A percentile compares a stretch with the other conserved stretches of the same genome.
Conservation (phyloP, 129 eudicot species). For the Deinandra increscens region DNA sequence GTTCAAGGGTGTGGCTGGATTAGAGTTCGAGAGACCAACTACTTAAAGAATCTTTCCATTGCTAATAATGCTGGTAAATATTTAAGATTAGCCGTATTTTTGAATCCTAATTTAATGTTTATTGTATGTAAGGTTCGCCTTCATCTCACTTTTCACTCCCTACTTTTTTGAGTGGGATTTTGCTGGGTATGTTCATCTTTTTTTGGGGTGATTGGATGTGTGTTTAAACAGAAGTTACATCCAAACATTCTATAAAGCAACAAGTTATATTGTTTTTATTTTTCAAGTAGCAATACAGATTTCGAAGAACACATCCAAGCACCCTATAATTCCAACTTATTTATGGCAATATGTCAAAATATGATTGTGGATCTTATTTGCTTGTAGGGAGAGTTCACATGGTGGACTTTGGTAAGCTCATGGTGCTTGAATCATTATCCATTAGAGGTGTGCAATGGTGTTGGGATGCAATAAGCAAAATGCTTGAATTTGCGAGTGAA, state of each 20-base stretch:
- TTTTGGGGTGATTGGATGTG: not conserved
- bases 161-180: too few relatives aligned
- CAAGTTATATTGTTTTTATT: not conserved
- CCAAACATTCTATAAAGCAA: not conserved
- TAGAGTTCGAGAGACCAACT: slow-evolving; percentile 57
- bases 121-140: too few relatives aligned
- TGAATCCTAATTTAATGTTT: too few relatives aligned
- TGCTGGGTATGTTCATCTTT: too few relatives aligned
- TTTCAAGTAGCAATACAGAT: too few relatives aligned
- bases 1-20: slow-evolving; percentile 89
- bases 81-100: not conserved
- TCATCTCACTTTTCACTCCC: too few relatives aligned
- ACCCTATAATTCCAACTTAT: not conserved
- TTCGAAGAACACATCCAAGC: not conserved
- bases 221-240: not conserved
- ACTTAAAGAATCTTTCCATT: slow-evolving; percentile 58
- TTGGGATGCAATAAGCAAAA: slow-evolving; percentile 81
- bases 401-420: slow-evolving; percentile 79
- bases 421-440: slow-evolving; percentile 65
- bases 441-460: slow-evolving; percentile 91
- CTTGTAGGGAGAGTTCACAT: slow-evolving; percentile 64
- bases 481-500: slow-evolving; percentile 77
- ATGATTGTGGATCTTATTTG: not conserved
- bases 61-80: slow-evolving; percentile 69
- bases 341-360: not conserved